phyloP scores from a whole-genome alignment of 176 grass and related monocot genomes.

The Avena sativa region DNA sequence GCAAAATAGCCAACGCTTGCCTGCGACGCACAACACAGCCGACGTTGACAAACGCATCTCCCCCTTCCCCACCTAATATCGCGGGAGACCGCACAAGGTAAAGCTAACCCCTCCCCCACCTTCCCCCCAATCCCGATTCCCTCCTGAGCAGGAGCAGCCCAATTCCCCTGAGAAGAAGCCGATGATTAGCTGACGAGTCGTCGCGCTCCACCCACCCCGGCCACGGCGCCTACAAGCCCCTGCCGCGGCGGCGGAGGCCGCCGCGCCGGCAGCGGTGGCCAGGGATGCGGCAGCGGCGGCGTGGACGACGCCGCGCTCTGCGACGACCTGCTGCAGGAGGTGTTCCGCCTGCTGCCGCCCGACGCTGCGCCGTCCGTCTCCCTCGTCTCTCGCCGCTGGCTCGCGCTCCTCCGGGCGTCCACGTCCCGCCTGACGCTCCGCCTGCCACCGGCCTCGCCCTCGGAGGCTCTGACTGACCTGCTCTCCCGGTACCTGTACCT shows the following conservation, averaged over 20 bases:
- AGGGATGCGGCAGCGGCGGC: not conserved
- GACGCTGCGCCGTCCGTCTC: slow-evolving; percentile 61
- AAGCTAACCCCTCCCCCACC: not conserved
- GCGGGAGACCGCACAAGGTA: slow-evolving; percentile 34
- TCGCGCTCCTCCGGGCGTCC: slow-evolving; percentile 63
- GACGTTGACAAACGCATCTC: not conserved
- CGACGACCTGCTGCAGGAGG: slow-evolving; percentile 89
- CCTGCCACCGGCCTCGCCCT: slow-evolving; percentile 42
- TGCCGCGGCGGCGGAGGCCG: slow-evolving; percentile 24
- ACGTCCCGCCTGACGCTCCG: slow-evolving; percentile 66
- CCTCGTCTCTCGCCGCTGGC: slow-evolving; percentile 89
- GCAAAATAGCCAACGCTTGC: not conserved
- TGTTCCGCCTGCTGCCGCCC: slow-evolving; percentile 64
- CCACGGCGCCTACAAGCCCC: slow-evolving; percentile 43
- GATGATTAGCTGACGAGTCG: slow-evolving; percentile 26
- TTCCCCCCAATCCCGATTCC: not conserved
- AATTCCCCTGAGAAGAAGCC: slow-evolving; percentile 26
- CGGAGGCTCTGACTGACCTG: slow-evolving; percentile 49
- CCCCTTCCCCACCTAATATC: slow-evolving; percentile 44
- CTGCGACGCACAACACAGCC: slow-evolving; percentile 29
- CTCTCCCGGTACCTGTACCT: slow-evolving; percentile 74
- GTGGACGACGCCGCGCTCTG: slow-evolving; percentile 80
- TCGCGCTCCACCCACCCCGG: not conserved
- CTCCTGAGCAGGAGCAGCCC: slow-evolving; percentile 20
- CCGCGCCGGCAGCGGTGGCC: not conserved